A percentile compares a stretch with the other conserved stretches of the same genome.
phyloP scores from a whole-genome alignment of 1,139 yeast genomes.

The Spathaspora jeffriesii region DNA sequence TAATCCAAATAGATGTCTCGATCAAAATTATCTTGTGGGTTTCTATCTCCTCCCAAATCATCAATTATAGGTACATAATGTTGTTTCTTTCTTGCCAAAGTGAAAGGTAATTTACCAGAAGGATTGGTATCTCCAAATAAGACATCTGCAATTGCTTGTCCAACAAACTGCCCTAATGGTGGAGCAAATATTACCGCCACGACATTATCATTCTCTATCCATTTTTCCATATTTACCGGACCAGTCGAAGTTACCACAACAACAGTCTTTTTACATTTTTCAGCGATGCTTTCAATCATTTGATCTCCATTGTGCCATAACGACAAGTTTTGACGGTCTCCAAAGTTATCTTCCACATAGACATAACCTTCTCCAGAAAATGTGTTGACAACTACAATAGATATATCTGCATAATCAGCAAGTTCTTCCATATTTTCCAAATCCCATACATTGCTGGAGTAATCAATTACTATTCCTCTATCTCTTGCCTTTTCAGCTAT shows the following conservation, averaged over 20 bases:
- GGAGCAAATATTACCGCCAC: constrained; percentile 58
- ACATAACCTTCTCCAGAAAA: constrained; percentile 62
- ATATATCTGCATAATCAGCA: constrained; percentile 52
- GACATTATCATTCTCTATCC: constrained; percentile 59
- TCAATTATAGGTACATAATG: constrained; percentile 55
- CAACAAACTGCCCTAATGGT: constrained; percentile 58
- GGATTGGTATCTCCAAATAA: constrained; percentile 62
- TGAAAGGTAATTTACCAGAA: constrained; percentile 63
- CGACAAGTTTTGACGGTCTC: constrained; percentile 58
- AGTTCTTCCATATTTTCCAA: constrained; percentile 41
- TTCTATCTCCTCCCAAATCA: constrained; percentile 34
- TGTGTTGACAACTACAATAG: constrained; percentile 53
- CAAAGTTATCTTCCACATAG: constrained; percentile 57
- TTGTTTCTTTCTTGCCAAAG: constrained; percentile 55
- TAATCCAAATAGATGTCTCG: constrained; percentile 56
- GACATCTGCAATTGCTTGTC: constrained; percentile 42
- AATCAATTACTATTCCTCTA: constrained; percentile 46
- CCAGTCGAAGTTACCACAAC: constrained; percentile 62
- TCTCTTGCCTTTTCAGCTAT: constrained; percentile 44
- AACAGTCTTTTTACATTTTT: constrained; percentile 51
- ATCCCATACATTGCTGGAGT: constrained; percentile 43
- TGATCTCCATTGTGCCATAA: constrained; percentile 65
- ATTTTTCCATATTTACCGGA: constrained; percentile 58
- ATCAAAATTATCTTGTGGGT: constrained; percentile 51
- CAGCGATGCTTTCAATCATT: constrained; percentile 49